Conservation (phyloP, 2,329 filamentous ascomycete genomes). For the Helotiales sp. region DNA sequence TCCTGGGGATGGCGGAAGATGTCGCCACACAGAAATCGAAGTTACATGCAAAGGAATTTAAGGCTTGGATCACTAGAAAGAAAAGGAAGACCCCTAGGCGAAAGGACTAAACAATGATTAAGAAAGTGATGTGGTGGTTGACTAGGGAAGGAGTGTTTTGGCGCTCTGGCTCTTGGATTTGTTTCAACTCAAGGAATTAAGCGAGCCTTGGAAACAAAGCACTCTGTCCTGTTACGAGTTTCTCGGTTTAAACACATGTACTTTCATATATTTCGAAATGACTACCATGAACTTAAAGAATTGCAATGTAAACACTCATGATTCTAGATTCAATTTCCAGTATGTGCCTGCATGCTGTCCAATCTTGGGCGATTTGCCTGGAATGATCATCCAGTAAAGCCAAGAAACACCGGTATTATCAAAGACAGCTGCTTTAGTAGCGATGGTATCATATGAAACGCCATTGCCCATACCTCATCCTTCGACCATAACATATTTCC, state of each 20-base stretch:
- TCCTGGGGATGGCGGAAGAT: not conserved
- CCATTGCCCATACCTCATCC: conserved; percentile 23
- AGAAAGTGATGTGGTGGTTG: too few species aligned
- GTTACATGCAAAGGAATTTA: not conserved
- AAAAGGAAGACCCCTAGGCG: too few species aligned
- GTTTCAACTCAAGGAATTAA: not conserved
- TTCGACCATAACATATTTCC: conserved; percentile 21
- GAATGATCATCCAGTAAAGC: conserved; percentile 23
- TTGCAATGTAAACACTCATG: too few species aligned
- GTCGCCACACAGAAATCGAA: not conserved
- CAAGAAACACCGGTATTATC: conserved; percentile 22
- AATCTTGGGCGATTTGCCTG: conserved; percentile 14
- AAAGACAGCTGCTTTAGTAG: conserved; percentile 20
- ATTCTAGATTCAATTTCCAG: too few species aligned
- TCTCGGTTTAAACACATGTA: not conserved
- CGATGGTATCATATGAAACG: conserved; percentile 12
- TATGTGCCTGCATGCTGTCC: too few species aligned
- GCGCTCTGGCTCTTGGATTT: not conserved
- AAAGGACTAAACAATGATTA: too few species aligned
- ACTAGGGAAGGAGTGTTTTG: not conserved
- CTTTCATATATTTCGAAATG: too few species aligned
- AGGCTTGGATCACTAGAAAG: not conserved
- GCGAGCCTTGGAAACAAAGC: not conserved
- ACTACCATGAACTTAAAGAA: too few species aligned
- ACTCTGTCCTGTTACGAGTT: too few species aligned